Base-by-base conservation (phyloP, 108 stramenopile species). In the Nitzschia sp. region DNA sequence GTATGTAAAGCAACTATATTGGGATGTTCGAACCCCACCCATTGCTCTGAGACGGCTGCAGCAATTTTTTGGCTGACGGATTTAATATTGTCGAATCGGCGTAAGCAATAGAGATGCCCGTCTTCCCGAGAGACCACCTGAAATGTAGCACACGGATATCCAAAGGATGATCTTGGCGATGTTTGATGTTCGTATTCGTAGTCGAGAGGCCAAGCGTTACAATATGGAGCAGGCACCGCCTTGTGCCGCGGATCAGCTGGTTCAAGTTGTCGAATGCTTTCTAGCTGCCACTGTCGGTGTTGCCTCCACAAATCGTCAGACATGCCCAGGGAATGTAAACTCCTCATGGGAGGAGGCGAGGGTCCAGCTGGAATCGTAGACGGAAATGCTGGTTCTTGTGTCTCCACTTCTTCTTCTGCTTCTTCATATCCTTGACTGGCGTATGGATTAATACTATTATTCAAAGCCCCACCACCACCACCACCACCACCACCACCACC, bases 31-130 rank as follows among this genome's bases (percentile, higher is more conserved):
- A 81, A 57, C 13, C 72, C 79, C 3, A 71, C 60, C 91, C 91
- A 93, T 41, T 66, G 62, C 21, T 90, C 81, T 71, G 78, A 69
- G 9, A 89, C 92, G 16, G 79, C 69, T 19, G 88, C 73, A 19
- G 84, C 86, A 62, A 97, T 94, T 55, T 89, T 95, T 36, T 86
- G 86, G 26, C 73, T 80, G 31, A 90, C 85, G 28, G 88, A 77
- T 57, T 88, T 72, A 22, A 95, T 90, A 44, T 77, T 89, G 68
- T 97, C 97, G 62, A 96, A 88, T 48, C 97, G 80, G 19, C 97
- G 80, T 11, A 96, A 71, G 25, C 79, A 86, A 77, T 92, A 97
- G 44, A 87, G 68, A 61, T 80, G 60, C 0, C 95, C 95, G 63
- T 89, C 89, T 5, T 88, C 78, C 9, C 85, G 75, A 13, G 80